These are phyloP conservation scores for Lactarius indigo DNA, from an alignment of 768 basidiomycete species.

Conservation along the genomic window DNA sequence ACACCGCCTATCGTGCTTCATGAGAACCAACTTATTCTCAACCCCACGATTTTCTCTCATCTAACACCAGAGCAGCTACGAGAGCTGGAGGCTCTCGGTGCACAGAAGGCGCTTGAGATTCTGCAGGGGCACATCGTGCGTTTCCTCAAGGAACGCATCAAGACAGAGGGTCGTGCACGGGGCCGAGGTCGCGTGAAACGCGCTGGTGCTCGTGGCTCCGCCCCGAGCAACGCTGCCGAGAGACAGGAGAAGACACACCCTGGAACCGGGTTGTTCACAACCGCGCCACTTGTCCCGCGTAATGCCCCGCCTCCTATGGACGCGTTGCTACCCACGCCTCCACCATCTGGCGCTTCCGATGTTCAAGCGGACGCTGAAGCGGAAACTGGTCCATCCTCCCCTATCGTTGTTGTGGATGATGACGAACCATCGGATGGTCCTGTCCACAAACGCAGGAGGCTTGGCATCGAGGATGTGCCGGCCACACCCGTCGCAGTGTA, in stretches of 20 bases:
- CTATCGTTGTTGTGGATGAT: constrained; percentile 58
- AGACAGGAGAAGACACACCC: constrained; percentile 12
- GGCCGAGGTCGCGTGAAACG: constrained; percentile 29
- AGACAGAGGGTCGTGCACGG: constrained; percentile 35
- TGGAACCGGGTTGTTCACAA: constrained; percentile 20
- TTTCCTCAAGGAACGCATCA: constrained; percentile 72
- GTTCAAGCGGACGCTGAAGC: constrained; percentile 25
- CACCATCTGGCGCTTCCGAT: constrained; percentile 24
- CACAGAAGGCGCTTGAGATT: constrained; percentile 75
- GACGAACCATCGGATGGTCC: constrained; percentile 52
- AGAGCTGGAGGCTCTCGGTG: constrained; percentile 76
- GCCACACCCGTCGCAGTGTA: constrained; percentile 15
- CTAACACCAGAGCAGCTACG: constrained; percentile 69
- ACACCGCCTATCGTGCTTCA: constrained; percentile 74
- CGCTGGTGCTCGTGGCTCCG: constrained; percentile 23
- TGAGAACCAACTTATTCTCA: constrained; percentile 78
- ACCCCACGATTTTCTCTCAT: constrained; percentile 79
- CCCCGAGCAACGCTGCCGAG: constrained; percentile 8
- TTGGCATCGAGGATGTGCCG: constrained; percentile 27
- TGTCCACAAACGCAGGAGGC: constrained; percentile 50
- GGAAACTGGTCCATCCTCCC: constrained; percentile 40
- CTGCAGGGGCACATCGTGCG: constrained; percentile 83
- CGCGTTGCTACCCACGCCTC: constrained; percentile 35
- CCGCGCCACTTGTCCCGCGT: constrained; percentile 17
- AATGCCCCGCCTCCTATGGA: constrained; percentile 18